These are phyloP conservation scores for Mrakia frigida DNA, from an alignment of 768 basidiomycete genomes.

Conservation along the genomic window DNA sequence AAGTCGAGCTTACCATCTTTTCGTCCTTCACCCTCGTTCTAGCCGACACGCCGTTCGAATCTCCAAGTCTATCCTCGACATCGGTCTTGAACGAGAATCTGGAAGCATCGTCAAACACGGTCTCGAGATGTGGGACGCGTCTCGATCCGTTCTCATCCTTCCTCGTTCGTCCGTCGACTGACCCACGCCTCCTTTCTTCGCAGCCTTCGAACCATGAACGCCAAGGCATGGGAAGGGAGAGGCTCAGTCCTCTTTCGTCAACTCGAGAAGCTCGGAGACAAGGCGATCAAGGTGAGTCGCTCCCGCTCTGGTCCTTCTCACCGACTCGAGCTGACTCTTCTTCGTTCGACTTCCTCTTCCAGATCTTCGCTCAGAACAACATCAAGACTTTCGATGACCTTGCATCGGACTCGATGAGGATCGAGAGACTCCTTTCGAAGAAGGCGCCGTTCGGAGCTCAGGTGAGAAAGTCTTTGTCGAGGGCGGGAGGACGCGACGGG, in stretches of 20 bases:
- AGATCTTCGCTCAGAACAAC: constrained; percentile 14
- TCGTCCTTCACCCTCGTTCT: neutral
- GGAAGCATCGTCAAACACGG: constrained; percentile 24
- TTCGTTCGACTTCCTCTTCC: neutral
- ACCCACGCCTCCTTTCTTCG: neutral
- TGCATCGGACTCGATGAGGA: constrained; percentile 19
- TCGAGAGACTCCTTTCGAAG: constrained; percentile 25
- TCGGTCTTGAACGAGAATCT: constrained; percentile 17
- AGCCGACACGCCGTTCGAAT: constrained; percentile 28
- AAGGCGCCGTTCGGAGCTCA: constrained; percentile 30
- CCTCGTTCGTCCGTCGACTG: neutral
- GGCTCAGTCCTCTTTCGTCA: constrained; percentile 24
- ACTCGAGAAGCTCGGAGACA: constrained; percentile 32
- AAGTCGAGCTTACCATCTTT: neutral
- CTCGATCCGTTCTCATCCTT: neutral
- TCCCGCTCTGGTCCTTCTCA: no score
- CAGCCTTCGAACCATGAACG: constrained; percentile 27
- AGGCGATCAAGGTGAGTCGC: constrained; percentile 26
- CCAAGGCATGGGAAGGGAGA: constrained; percentile 23
- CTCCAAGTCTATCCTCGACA: constrained; percentile 23
- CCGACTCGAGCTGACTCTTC: neutral
- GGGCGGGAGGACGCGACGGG: neutral
- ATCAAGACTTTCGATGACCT: constrained; percentile 28
- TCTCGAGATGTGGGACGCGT: constrained; percentile 23
- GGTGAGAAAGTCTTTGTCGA: neutral